phyloP scores from a whole-genome alignment of 345 rosid species.

The Cochlearia excelsa region DNA sequence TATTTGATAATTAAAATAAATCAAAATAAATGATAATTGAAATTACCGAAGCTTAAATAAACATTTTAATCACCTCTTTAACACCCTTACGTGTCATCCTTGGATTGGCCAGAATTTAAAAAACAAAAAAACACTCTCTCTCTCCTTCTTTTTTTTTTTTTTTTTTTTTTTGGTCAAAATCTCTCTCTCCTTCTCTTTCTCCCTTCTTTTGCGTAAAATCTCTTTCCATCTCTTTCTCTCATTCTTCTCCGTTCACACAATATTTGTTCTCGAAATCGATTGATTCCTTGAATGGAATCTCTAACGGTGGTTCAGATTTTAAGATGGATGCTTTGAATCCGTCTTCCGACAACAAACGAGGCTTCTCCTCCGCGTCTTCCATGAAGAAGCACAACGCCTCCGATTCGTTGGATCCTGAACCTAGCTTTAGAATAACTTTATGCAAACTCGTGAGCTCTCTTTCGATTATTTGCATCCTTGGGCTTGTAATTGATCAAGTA shows the following conservation, averaged over 20 bases:
- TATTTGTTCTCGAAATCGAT: background rate
- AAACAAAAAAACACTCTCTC: background rate
- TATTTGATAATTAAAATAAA: too few relatives aligned
- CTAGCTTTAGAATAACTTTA: constrained; percentile 51
- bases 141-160: too few relatives aligned
- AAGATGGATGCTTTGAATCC: constrained; percentile 74
- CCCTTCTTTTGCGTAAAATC: constrained; percentile 34
- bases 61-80: too few relatives aligned
- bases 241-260: constrained; percentile 20
- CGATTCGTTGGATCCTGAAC: constrained; percentile 65
- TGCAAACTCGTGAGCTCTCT: constrained; percentile 71
- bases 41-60: too few relatives aligned
- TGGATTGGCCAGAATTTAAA: too few relatives aligned
- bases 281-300: constrained; percentile 36
- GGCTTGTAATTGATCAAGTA: background rate
- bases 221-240: background rate
- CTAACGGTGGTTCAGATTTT: constrained; percentile 46
- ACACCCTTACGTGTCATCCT: too few relatives aligned
- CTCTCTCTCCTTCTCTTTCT: background rate
- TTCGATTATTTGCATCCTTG: background rate
- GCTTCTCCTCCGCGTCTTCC: constrained; percentile 11
- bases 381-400: constrained; percentile 47
- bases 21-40: too few relatives aligned
- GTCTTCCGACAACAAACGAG: constrained; percentile 30
- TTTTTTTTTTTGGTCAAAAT: too few relatives aligned